These are phyloP conservation scores for Phyllosticta citriasiana DNA, from an alignment of 2,329 filamentous ascomycete genomes.

Conservation along the genomic window DNA sequence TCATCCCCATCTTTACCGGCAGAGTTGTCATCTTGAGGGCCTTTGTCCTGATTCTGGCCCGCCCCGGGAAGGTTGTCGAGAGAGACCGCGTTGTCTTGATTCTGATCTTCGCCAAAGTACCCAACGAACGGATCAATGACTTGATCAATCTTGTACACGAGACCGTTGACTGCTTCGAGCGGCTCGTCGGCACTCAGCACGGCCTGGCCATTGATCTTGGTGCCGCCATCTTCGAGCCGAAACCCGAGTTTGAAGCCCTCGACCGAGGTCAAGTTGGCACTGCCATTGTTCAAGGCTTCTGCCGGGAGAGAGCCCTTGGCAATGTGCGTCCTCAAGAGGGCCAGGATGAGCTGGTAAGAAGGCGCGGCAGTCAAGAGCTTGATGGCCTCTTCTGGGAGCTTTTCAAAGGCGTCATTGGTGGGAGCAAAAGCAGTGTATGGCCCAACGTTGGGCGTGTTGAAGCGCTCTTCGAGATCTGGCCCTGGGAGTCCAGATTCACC, in stretches of 20 bases:
- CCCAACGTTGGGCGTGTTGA: background rate
- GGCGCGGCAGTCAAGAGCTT: background rate
- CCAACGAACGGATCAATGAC: background rate
- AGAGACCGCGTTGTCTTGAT: too few relatives aligned
- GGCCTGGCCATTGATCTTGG: background rate
- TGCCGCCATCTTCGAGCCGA: background rate
- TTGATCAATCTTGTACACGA: background rate
- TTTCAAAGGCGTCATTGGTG: background rate
- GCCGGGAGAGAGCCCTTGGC: background rate
- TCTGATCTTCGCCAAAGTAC: background rate
- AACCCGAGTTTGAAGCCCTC: background rate
- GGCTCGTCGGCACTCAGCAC: background rate
- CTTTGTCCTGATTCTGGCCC: too few relatives aligned
- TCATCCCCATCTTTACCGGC: too few relatives aligned
- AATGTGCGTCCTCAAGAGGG: conserved; percentile 1
- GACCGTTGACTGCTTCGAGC: background rate
- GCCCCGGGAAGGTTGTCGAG: too few relatives aligned
- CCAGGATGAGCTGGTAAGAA: background rate
- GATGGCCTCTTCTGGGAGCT: background rate
- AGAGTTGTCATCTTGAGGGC: too few relatives aligned
- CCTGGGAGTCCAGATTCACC: background rate
- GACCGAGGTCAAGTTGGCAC: background rate
- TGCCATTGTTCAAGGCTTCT: background rate
- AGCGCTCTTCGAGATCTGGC: background rate
- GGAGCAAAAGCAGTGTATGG: background rate